A percentile compares a stretch with the other conserved stretches of the same genome.
Evolutionary conservation across 106 monocot genomes (phyloP).

Genomic region (Phalaenopsis equestris): DNA sequence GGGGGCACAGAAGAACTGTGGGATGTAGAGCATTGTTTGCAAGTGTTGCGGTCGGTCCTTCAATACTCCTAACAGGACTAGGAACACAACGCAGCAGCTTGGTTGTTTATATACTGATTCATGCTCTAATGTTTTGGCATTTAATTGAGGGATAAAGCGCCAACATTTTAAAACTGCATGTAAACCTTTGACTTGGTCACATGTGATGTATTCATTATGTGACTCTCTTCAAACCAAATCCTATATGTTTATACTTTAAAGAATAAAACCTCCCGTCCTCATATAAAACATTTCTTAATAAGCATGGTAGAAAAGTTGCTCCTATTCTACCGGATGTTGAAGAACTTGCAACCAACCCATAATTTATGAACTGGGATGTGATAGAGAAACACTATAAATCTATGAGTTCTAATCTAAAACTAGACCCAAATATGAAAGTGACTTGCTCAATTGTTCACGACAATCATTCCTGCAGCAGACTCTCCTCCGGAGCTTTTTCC

Average conservation of each 20-base stretch:
- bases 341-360: too few species aligned
- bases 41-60: slow-evolving; percentile 81
- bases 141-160: slow-evolving; percentile 97
- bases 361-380: too few species aligned
- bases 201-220: slow-evolving; percentile 97
- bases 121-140: slow-evolving; percentile 74
- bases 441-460: too few species aligned
- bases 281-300: too few species aligned
- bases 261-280: too few species aligned
- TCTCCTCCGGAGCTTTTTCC: too few species aligned
- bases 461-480: too few species aligned
- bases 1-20: slow-evolving; percentile 81
- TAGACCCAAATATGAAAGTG: too few species aligned
- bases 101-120: slow-evolving; percentile 89
- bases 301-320: too few species aligned
- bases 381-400: too few species aligned
- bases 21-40: slow-evolving; percentile 85
- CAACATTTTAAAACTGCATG: slow-evolving; percentile 73
- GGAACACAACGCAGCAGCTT: slow-evolving; percentile 78
- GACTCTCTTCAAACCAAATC: slow-evolving; percentile 91
- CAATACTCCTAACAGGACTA: slow-evolving; percentile 88
- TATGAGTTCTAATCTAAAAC: too few species aligned
- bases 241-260: slow-evolving; percentile 42
- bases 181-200: slow-evolving; percentile 81
- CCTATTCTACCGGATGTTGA: too few species aligned